A percentile compares a stretch with the other conserved stretches of the same genome.
phyloP scores from a whole-genome alignment of 805 yeast species.

The Kodamaea hsintzibuensis region DNA sequence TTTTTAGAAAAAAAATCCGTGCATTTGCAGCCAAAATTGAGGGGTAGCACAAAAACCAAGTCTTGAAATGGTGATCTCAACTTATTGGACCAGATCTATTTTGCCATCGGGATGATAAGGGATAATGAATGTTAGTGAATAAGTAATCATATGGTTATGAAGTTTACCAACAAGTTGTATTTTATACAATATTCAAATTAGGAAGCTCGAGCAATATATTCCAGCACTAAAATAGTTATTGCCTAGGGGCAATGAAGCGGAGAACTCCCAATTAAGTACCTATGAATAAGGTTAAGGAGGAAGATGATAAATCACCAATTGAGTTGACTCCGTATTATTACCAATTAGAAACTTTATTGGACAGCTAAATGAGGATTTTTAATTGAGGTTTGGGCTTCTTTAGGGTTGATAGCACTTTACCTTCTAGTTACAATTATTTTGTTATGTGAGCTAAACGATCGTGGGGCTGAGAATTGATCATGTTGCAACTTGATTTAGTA shows the following conservation, averaged over 20 bases:
- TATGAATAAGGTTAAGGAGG: not conserved
- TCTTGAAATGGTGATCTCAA: not conserved
- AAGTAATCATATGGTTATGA: not conserved
- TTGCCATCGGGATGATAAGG: not conserved
- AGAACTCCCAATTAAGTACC: not conserved
- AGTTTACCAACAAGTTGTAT: not conserved
- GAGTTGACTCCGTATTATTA: too few relatives aligned
- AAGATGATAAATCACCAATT: too few relatives aligned
- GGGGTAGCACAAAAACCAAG: not conserved
- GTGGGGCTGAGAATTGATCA: not conserved
- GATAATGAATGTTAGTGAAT: not conserved
- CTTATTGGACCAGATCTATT: not conserved
- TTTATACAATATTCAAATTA: not conserved
- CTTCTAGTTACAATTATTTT: not conserved
- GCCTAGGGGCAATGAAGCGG: not conserved
- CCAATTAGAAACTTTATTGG: too few relatives aligned
- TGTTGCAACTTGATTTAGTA: not conserved
- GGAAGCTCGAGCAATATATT: not conserved
- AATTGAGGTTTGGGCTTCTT: not conserved
- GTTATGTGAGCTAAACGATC: not conserved
- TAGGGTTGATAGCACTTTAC: not conserved
- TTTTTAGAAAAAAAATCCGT: not conserved
- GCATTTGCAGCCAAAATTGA: constrained; percentile 1
- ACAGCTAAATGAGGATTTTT: too few relatives aligned
- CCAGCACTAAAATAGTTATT: not conserved